Evolutionary conservation across 768 basidiomycete species (phyloP).

Genomic region (Lepiota subincarnata): DNA sequence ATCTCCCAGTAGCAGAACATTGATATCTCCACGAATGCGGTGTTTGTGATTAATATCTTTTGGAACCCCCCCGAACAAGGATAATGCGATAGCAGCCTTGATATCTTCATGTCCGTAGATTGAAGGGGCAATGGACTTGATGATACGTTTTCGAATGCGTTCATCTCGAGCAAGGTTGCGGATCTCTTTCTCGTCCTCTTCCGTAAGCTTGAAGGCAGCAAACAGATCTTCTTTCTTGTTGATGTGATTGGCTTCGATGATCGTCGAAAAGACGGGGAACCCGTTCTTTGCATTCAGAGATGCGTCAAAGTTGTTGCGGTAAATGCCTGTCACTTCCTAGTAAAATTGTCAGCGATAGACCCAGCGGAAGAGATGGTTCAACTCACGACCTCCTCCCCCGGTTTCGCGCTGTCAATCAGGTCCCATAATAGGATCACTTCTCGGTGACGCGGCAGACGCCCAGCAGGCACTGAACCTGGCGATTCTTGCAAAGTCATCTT

Average conservation of each 20-base stretch:
- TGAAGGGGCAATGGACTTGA: conserved; percentile 98
- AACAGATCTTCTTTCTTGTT: conserved; percentile 99
- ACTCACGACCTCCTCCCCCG: conserved; percentile 94
- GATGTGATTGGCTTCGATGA: conserved; percentile 97
- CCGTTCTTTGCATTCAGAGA: conserved; percentile 98
- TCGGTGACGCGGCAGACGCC: conserved; percentile 92
- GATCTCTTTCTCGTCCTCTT: conserved; percentile 95
- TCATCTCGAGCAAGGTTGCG: conserved; percentile 84
- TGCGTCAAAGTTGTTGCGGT: conserved; percentile 98
- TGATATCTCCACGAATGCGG: conserved; percentile 96
- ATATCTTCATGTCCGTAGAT: conserved; percentile 99
- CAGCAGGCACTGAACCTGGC: conserved; percentile 95
- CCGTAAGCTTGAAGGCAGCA: conserved; percentile 95
- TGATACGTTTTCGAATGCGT: conserved; percentile 92
- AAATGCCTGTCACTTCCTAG: conserved; percentile 96
- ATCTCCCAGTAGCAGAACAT: conserved; percentile 92
- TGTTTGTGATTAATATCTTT: conserved; percentile 98
- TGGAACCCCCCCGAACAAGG: conserved; percentile 88
- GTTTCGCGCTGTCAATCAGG: conserved; percentile 95
- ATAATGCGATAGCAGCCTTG: conserved; percentile 94
- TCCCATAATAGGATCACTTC: conserved; percentile 98
- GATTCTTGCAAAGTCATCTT: conserved; percentile 99
- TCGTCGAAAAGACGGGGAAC: conserved; percentile 97
- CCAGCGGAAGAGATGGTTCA: background rate
- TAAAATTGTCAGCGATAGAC: conserved; percentile 14